These are phyloP conservation scores for Candida pseudoglaebosa DNA, from an alignment of 805 yeast genomes.

Conservation along the genomic window DNA sequence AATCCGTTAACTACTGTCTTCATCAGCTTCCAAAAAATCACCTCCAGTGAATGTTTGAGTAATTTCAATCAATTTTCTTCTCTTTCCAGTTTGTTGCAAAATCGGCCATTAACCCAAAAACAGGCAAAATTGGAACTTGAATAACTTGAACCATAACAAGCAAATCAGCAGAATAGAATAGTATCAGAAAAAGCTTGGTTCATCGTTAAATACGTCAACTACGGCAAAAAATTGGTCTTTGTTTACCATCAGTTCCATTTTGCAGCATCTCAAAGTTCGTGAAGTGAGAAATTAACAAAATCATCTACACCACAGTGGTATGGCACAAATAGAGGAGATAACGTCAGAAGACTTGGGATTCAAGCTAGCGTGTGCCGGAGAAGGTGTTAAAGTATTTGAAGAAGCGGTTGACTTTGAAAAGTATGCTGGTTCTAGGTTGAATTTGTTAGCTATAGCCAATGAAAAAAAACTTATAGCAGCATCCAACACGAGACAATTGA, in stretches of 20 bases:
- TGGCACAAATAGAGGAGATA: constrained; percentile 14
- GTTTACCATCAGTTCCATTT: not conserved
- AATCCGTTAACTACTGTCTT: too few relatives aligned
- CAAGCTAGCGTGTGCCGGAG: constrained; percentile 22
- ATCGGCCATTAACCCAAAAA: too few relatives aligned
- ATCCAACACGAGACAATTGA: constrained; percentile 24
- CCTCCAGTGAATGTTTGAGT: too few relatives aligned
- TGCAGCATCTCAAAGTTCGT: constrained; percentile 1
- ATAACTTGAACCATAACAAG: too few relatives aligned
- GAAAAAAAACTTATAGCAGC: constrained; percentile 24
- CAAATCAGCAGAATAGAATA: too few relatives aligned
- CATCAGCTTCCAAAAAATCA: too few relatives aligned
- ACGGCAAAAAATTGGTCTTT: too few relatives aligned
- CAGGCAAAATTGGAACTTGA: too few relatives aligned
- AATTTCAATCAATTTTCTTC: not conserved
- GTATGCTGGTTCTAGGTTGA: constrained; percentile 14
- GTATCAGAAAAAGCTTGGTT: too few relatives aligned
- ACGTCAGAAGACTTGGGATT: constrained; percentile 38
- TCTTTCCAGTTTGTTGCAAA: not conserved
- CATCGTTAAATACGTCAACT: too few relatives aligned
- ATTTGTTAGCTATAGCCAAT: constrained; percentile 27
- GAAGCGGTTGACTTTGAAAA: constrained; percentile 20
- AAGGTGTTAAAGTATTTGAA: constrained; percentile 23
- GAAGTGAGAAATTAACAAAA: not conserved
- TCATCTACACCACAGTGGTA: not conserved